Base-by-base conservation (phyloP, 2,329 filamentous ascomycete species). In the Hymenotorrendiella dingleyae region DNA sequence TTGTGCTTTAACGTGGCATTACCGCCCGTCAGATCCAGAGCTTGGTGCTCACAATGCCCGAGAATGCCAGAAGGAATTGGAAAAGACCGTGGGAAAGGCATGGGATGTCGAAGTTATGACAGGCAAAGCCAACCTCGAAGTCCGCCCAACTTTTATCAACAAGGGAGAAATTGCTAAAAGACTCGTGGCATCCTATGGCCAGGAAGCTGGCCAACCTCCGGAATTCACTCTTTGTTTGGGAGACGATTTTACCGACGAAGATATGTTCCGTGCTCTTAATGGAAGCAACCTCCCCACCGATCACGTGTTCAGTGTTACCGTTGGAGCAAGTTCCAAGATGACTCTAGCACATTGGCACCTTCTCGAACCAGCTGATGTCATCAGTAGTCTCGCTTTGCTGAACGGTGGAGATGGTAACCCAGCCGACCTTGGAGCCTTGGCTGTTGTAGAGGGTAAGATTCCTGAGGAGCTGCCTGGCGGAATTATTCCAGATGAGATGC, bases 201-300 rank as follows among this genome's bases (percentile, higher is more conserved):
- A 66, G 2, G 63, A 64, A 1, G 71, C 71, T 4, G 70, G 66
- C 36, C 66, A 79, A 38, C 75, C 76, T 40, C 77, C 90, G 0
- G 88, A 91, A 54, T 96, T 97, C 59, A 81, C 94, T 9, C 73
- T 97, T 39, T 98, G 93, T 64, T 69, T 90, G 48, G 93, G 93
- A 30, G 93, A 98, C 64, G 93, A 98, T 60, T 94, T 93, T 55
- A 98, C 93, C 5, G 93, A 98, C 61, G 93, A 98, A 74, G 91
- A 94, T 82, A 82, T 82, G 79, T 97, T 97, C 78, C 85, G 87
- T 43, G 83, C 88, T 11, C 74, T 97, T 33, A 80, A 80, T 56
- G 73, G 70, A 2, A 73, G 68, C 66, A 71, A 48, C 73, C 73
- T 58, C 60, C 74, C 63, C 60, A 66, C 65, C 62, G 69, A 87